phyloP scores from a whole-genome alignment of 2,329 filamentous ascomycete species.

The Aureobasidium sp. region DNA sequence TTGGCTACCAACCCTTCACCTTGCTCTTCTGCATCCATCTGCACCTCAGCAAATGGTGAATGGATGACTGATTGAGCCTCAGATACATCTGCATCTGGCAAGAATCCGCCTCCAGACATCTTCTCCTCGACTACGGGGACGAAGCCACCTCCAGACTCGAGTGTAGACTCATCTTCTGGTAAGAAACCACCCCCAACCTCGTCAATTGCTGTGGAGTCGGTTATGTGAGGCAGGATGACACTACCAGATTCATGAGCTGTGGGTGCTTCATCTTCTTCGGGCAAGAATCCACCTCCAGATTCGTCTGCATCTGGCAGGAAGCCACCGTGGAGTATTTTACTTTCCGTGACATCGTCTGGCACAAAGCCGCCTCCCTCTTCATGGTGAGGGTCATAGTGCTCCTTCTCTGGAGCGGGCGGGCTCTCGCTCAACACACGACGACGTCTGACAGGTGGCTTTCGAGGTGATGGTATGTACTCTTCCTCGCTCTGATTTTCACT shows the following conservation, averaged over 20 bases:
- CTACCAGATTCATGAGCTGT: constrained; percentile 14
- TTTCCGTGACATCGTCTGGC: background rate
- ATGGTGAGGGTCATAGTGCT: background rate
- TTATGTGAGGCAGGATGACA: constrained; percentile 13
- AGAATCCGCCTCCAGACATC: constrained; percentile 18
- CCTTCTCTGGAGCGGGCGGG: background rate
- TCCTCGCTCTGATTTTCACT: constrained; percentile 10
- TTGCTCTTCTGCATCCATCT: constrained; percentile 6
- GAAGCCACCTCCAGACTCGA: constrained; percentile 17
- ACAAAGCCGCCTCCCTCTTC: background rate
- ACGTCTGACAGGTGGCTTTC: background rate
- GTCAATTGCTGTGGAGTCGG: background rate
- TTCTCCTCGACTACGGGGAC: constrained; percentile 10
- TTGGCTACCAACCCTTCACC: constrained; percentile 16
- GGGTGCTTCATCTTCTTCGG: constrained; percentile 22
- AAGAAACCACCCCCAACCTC: constrained; percentile 25
- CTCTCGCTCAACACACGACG: constrained; percentile 1
- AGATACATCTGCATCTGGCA: constrained; percentile 15
- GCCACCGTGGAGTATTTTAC: background rate
- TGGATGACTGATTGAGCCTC: background rate
- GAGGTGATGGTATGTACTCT: constrained; percentile 4
- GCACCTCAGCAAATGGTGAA: background rate
- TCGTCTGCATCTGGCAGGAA: constrained; percentile 1
- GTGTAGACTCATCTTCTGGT: constrained; percentile 18
- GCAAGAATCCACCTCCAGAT: constrained; percentile 19